Evolutionary conservation across 1,284 basidiomycete species (phyloP).

Genomic region (Puccinia triticina): DNA sequence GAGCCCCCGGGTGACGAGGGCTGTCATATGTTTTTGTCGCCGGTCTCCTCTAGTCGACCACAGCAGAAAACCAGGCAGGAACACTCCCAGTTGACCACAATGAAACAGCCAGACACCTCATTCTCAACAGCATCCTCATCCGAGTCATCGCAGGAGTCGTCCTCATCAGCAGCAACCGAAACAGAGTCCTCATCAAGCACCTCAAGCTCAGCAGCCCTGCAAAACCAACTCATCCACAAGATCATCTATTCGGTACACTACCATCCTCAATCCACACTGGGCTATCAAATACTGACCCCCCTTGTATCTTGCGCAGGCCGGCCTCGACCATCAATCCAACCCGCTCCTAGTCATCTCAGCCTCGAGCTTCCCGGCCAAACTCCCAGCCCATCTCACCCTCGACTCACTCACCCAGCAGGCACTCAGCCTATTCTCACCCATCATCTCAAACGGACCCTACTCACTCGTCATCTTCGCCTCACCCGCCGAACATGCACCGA

Average conservation of each 20-base stretch:
- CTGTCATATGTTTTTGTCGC: no score
- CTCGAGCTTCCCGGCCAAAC: conserved; percentile 24
- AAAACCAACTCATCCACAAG: conserved; percentile 15
- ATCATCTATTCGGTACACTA: not conserved
- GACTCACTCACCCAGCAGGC: conserved; percentile 22
- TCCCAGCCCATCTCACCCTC: not conserved
- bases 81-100: no score
- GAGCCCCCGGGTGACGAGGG: no score
- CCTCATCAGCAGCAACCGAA: not conserved
- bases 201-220: not conserved
- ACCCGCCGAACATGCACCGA: conserved; percentile 31
- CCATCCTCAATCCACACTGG: not conserved
- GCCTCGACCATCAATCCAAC: conserved; percentile 38
- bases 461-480: conserved; percentile 47
- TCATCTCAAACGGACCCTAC: conserved; percentile 29
- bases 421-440: conserved; percentile 23
- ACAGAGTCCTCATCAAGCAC: not conserved
- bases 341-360: conserved; percentile 38
- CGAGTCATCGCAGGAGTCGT: not conserved
- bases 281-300: no score
- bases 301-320: not conserved
- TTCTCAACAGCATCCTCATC: no score
- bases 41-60: no score
- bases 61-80: no score
- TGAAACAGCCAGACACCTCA: no score